phyloP scores from a whole-genome alignment of 108 stramenopile species.

The Seminavis robusta region DNA sequence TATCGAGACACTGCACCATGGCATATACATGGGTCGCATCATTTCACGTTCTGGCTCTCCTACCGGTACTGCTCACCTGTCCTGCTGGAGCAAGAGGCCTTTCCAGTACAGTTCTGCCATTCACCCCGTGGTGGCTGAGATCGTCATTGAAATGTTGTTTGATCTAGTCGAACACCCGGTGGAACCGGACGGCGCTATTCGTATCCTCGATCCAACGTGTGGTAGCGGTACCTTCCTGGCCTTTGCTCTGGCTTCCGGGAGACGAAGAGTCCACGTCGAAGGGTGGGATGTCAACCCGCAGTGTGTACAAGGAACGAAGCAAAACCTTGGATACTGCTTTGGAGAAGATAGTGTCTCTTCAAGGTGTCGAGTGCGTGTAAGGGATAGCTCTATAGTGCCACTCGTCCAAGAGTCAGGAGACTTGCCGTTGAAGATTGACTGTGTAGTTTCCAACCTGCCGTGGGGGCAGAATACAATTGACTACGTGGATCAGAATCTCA shows the following conservation, averaged over 20 bases:
- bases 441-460: conserved; percentile 63
- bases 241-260: conserved; percentile 30
- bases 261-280: conserved; percentile 31
- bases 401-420: too few species aligned
- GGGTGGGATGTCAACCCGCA: conserved; percentile 51
- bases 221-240: conserved; percentile 67
- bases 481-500: conserved; percentile 16
- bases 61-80: too few species aligned
- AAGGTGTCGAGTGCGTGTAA: too few species aligned
- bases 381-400: too few species aligned
- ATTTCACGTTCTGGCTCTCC: too few species aligned
- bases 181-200: conserved; percentile 3
- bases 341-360: conserved; percentile 1
- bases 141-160: conserved; percentile 38
- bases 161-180: conserved; percentile 14
- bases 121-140: conserved; percentile 44
- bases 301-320: conserved; percentile 39
- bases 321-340: conserved; percentile 43
- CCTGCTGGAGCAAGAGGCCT: conserved; percentile 50
- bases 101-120: conserved; percentile 73
- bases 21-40: too few species aligned
- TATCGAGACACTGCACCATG: too few species aligned
- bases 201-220: conserved; percentile 53
- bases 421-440: conserved; percentile 42
- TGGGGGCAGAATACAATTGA: conserved; percentile 43